Evolutionary conservation across 306 rosid genomes (phyloP).

Genomic region (Astragalus glycyphyllos): DNA sequence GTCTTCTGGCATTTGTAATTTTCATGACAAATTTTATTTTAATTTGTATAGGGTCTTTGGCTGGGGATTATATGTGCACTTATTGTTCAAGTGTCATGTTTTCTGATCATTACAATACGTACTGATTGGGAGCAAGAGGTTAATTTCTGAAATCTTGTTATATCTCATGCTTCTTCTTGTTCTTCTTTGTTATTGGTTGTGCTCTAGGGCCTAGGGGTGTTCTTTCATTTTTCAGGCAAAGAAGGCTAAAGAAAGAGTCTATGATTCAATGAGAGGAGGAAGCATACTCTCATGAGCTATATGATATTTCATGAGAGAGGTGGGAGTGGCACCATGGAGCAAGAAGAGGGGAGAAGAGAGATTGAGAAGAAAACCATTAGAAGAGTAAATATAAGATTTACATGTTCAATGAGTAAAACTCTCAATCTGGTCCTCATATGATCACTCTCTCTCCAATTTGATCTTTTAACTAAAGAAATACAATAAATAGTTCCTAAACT

Average conservation of each 20-base stretch:
- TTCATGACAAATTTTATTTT: background rate
- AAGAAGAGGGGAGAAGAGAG: no score
- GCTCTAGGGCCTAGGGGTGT: background rate
- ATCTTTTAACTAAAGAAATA: no score
- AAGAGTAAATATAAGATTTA: no score
- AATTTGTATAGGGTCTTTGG: conserved; percentile 70
- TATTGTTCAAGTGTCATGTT: conserved; percentile 59
- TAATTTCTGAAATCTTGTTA: background rate
- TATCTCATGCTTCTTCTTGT: background rate
- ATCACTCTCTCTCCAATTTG: no score
- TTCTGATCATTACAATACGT: conserved; percentile 52
- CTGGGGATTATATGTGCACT: conserved; percentile 75
- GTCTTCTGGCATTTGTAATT: background rate
- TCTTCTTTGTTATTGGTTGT: background rate
- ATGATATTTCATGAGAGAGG: background rate
- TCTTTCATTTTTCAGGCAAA: conserved; percentile 47
- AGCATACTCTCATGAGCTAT: conserved; percentile 30
- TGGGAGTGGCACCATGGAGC: no score
- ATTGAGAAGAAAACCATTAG: no score
- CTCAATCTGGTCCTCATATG: no score
- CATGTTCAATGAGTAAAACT: no score
- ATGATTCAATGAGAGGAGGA: conserved; percentile 39
- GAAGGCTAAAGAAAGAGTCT: conserved; percentile 57
- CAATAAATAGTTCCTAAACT: no score
- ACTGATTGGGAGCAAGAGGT: conserved; percentile 79